These are phyloP conservation scores for Candida buenavistaensis DNA, from an alignment of 1,139 yeast genomes.

Conservation along the genomic window DNA sequence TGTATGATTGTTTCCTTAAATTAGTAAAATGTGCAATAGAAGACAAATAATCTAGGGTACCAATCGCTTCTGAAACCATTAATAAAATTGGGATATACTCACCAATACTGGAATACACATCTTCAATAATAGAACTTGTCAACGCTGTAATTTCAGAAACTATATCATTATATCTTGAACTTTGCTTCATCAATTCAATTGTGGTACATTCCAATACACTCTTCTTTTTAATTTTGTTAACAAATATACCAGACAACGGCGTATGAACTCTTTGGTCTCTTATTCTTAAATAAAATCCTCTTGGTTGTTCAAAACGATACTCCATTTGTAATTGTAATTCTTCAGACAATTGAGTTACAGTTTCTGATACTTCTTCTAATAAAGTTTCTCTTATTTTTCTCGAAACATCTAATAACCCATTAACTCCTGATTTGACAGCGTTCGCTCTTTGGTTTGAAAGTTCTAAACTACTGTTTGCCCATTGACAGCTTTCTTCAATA, in stretches of 20 bases:
- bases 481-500: conserved; percentile 39
- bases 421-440: conserved; percentile 43
- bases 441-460: conserved; percentile 43
- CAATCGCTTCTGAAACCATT: conserved; percentile 45
- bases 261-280: conserved; percentile 8
- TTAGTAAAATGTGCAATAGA: conserved; percentile 28
- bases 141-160: conserved; percentile 38
- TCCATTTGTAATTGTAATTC: conserved; percentile 24
- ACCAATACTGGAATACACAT: conserved; percentile 24
- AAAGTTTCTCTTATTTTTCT: conserved; percentile 38
- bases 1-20: conserved; percentile 21
- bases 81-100: conserved; percentile 33
- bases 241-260: conserved; percentile 31
- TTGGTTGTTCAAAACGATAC: conserved; percentile 29
- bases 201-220: conserved; percentile 41
- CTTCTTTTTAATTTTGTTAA: conserved; percentile 30
- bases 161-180: conserved; percentile 38
- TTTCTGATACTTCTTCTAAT: conserved; percentile 32
- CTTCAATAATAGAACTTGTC: conserved; percentile 38
- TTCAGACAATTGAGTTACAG: conserved; percentile 20
- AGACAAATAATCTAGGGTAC: conserved; percentile 42
- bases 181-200: conserved; percentile 38
- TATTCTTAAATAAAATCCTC: conserved; percentile 36
- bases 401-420: conserved; percentile 48
- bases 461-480: conserved; percentile 40